phyloP scores from a whole-genome alignment of 805 yeast genomes.

The Candida rishiriensis region DNA sequence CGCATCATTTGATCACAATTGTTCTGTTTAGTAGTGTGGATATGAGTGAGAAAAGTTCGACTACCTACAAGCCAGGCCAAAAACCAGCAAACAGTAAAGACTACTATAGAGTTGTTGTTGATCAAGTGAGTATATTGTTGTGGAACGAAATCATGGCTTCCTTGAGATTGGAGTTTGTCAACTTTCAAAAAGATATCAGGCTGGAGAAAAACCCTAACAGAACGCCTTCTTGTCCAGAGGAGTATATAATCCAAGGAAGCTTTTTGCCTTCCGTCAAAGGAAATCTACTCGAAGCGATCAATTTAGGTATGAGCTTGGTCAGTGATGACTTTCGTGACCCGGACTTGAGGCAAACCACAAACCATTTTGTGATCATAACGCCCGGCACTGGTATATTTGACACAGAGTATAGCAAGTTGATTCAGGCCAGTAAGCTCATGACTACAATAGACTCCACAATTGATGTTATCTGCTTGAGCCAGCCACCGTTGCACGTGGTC shows the following conservation, averaged over 20 bases:
- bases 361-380: constrained; percentile 80
- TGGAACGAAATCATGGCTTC: constrained; percentile 94
- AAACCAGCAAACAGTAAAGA: constrained; percentile 63
- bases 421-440: constrained; percentile 71
- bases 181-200: constrained; percentile 71
- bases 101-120: constrained; percentile 90
- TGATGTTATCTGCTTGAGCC: constrained; percentile 82
- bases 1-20: constrained; percentile 88
- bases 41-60: constrained; percentile 29
- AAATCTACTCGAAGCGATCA: constrained; percentile 81
- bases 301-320: constrained; percentile 72
- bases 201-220: constrained; percentile 35
- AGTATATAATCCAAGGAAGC: constrained; percentile 49
- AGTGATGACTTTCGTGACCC: constrained; percentile 77
- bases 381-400: constrained; percentile 95
- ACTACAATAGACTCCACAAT: constrained; percentile 78
- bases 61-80: constrained; percentile 64
- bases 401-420: constrained; percentile 74
- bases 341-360: constrained; percentile 84
- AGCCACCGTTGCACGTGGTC: constrained; percentile 88
- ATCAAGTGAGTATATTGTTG: constrained; percentile 80
- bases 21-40: constrained; percentile 84
- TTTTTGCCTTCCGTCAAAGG: constrained; percentile 87
- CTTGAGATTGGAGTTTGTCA: constrained; percentile 76
- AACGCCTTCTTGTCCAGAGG: constrained; percentile 30